These are phyloP conservation scores for Globisporangium echinulatum DNA, from an alignment of 352 stramenopile genomes.

Conservation along the genomic window DNA sequence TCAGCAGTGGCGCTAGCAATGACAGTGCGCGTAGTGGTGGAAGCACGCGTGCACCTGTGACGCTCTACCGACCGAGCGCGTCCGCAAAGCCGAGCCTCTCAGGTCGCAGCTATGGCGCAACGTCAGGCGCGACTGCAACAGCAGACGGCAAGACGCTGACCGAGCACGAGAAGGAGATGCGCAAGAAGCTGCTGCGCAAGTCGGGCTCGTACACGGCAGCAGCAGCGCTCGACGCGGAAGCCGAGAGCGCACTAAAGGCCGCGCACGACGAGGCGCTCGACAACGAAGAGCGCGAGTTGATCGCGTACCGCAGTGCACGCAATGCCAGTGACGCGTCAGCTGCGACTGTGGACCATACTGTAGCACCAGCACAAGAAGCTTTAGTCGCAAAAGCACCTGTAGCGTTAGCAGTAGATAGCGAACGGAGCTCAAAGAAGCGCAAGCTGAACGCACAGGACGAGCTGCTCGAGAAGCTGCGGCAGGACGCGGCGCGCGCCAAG, in stretches of 20 bases:
- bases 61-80: constrained; percentile 47
- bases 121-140: not conserved
- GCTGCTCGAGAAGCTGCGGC: constrained; percentile 55
- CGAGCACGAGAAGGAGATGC: constrained; percentile 62
- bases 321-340: not conserved
- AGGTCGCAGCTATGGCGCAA: constrained; percentile 14
- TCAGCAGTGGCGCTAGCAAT: constrained; percentile 10
- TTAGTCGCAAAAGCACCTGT: not conserved
- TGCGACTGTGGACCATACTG: not conserved
- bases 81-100: constrained; percentile 25
- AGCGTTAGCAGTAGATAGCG: not conserved
- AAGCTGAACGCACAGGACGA: constrained; percentile 65
- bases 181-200: constrained; percentile 64
- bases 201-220: constrained; percentile 21
- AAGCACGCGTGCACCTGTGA: constrained; percentile 22
- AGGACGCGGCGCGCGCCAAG: constrained; percentile 58
- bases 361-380: not conserved
- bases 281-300: constrained; percentile 55
- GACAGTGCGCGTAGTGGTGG: not conserved
- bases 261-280: constrained; percentile 30
- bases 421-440: constrained; percentile 35
- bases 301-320: constrained; percentile 27
- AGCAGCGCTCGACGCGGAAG: constrained; percentile 22
- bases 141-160: constrained; percentile 25
- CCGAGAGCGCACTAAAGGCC: constrained; percentile 17